Evolutionary conservation across 2,329 filamentous ascomycete species (phyloP).

Genomic region (Aspergillus ochraceus): DNA sequence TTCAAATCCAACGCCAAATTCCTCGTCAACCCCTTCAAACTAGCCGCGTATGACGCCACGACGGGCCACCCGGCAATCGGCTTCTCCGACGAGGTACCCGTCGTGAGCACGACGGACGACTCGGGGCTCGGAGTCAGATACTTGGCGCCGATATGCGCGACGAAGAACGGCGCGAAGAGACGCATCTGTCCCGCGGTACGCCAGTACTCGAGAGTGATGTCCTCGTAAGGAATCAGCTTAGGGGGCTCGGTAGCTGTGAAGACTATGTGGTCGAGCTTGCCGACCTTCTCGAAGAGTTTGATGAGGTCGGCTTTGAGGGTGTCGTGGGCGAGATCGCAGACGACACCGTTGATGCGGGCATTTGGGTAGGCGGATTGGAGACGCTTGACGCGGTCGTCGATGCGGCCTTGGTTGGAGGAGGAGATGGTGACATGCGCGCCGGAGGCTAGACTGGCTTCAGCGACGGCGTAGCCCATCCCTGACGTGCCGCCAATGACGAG

Average conservation of each 20-base stretch:
- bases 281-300: constrained; percentile 43
- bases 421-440: constrained; percentile 60
- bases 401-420: constrained; percentile 55
- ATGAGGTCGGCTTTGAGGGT: constrained; percentile 51
- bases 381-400: constrained; percentile 48
- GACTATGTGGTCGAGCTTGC: constrained; percentile 4
- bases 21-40: constrained; percentile 54
- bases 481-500: constrained; percentile 65
- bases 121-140: constrained; percentile 45
- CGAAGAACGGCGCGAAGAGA: constrained; percentile 52
- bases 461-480: constrained; percentile 63
- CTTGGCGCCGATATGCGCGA: constrained; percentile 51
- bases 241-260: neutral
- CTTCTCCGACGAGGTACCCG: constrained; percentile 49
- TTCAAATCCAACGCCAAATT: constrained; percentile 63
- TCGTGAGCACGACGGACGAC: constrained; percentile 59
- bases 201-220: constrained; percentile 44
- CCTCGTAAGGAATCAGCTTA: constrained; percentile 42
- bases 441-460: constrained; percentile 57
- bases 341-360: constrained; percentile 32
- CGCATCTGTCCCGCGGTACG: constrained; percentile 49
- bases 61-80: constrained; percentile 41
- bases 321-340: constrained; percentile 50
- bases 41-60: constrained; percentile 29
- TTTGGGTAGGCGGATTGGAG: constrained; percentile 42